These are phyloP conservation scores for Blastocystis sp. DNA, from an alignment of 352 stramenopile genomes.

Conservation along the genomic window DNA sequence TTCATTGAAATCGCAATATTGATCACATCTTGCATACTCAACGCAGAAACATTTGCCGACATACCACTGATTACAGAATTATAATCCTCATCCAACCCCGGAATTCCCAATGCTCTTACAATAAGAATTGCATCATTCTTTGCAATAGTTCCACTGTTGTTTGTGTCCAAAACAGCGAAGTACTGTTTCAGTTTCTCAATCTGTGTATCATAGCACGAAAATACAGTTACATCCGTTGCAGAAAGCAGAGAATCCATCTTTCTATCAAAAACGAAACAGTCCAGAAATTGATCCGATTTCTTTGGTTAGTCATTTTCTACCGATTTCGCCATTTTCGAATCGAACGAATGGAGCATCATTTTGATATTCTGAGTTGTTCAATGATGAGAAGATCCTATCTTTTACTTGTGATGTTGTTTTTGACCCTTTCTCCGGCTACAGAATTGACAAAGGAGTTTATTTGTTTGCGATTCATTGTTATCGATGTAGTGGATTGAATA, in stretches of 20 bases:
- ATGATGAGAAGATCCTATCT: not conserved
- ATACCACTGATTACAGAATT: constrained; percentile 33
- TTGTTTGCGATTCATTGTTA: not conserved
- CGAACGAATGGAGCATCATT: not conserved
- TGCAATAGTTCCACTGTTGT: not conserved
- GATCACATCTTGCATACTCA: constrained; percentile 32
- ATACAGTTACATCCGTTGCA: not conserved
- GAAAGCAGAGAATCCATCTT: constrained; percentile 65
- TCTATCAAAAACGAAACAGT: not conserved
- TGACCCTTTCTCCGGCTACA: not conserved
- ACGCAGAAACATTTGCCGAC: not conserved
- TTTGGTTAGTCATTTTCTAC: not conserved
- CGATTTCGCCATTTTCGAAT: constrained; percentile 13
- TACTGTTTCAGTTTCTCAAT: constrained; percentile 49
- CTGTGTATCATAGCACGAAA: not conserved
- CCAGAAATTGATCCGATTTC: not conserved
- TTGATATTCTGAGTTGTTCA: not conserved
- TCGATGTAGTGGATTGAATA: constrained; percentile 45
- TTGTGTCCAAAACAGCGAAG: constrained; percentile 46
- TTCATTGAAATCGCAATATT: constrained; percentile 50
- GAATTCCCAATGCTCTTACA: constrained; percentile 22
- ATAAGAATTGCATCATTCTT: constrained; percentile 56
- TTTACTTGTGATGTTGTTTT: not conserved
- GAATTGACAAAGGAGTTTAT: constrained; percentile 54
- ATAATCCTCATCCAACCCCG: constrained; percentile 41